phyloP scores from a whole-genome alignment of 2,329 filamentous ascomycete genomes.

The Arachnomyces sp. region DNA sequence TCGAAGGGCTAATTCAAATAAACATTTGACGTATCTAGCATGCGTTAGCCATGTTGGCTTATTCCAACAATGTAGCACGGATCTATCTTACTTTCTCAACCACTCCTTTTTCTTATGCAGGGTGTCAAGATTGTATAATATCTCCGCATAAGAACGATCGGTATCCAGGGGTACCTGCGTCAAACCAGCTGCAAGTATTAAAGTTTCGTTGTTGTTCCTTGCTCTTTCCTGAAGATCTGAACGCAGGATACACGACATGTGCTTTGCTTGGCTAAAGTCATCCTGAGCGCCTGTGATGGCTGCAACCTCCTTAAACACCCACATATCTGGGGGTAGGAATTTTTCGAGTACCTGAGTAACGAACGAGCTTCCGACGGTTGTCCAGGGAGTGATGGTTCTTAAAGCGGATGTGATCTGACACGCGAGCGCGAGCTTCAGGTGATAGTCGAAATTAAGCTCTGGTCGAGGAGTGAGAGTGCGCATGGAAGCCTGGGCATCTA shows the following conservation, averaged over 20 bases:
- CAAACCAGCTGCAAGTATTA: slow-evolving; percentile 14
- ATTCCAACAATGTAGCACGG: background rate
- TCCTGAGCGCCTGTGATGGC: slow-evolving; percentile 13
- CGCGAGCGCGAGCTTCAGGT: slow-evolving; percentile 17
- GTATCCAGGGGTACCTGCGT: slow-evolving; percentile 7
- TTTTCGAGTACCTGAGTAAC: slow-evolving; percentile 10
- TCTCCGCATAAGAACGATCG: slow-evolving; percentile 11
- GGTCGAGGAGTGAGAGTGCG: slow-evolving; percentile 15
- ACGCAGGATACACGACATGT: slow-evolving; percentile 17
- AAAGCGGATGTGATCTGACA: slow-evolving; percentile 19
- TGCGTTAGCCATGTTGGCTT: no score
- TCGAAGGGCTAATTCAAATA: slow-evolving; percentile 11
- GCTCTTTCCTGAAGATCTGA: slow-evolving; percentile 13
- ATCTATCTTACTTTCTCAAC: slow-evolving; percentile 10
- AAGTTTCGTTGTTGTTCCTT: slow-evolving; percentile 10
- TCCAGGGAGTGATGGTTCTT: slow-evolving; percentile 17
- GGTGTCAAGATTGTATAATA: slow-evolving; percentile 11
- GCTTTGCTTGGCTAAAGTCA: slow-evolving; percentile 14
- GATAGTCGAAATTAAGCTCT: slow-evolving; percentile 12
- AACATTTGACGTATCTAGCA: slow-evolving; percentile 11
- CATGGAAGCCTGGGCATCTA: slow-evolving; percentile 16
- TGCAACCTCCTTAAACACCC: slow-evolving; percentile 17
- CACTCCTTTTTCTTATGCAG: slow-evolving; percentile 12
- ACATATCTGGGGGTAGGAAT: slow-evolving; percentile 14
- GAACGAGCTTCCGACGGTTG: slow-evolving; percentile 9